Evolutionary conservation across 2,329 filamentous ascomycete genomes (phyloP).

Genomic region (Clonostachys byssicola): DNA sequence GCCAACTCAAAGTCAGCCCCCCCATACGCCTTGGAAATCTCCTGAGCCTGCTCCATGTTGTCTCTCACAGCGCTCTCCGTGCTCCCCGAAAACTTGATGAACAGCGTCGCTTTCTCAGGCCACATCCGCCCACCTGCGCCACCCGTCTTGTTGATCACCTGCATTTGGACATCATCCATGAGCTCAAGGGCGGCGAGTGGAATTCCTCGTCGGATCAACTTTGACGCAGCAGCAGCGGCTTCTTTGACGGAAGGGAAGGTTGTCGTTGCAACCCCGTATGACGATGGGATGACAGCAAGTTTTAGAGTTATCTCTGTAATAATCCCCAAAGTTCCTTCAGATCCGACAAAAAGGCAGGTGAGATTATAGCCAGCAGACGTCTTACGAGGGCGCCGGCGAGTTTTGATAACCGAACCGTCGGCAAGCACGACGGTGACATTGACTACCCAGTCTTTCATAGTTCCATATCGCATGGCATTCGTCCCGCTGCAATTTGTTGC

Average conservation of each 20-base stretch:
- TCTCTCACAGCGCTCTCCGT: conserved; percentile 32
- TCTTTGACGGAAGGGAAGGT: conserved; percentile 41
- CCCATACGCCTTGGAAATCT: conserved; percentile 46
- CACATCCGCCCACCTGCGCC: conserved; percentile 50
- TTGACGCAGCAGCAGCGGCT: conserved; percentile 67
- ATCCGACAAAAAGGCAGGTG: conserved; percentile 73
- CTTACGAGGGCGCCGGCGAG: conserved; percentile 70
- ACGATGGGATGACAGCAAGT: conserved; percentile 66
- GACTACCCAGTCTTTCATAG: conserved; percentile 85
- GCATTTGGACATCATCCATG: conserved; percentile 75
- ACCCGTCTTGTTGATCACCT: conserved; percentile 46
- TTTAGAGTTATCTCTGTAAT: conserved; percentile 77
- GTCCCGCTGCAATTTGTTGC: conserved; percentile 64
- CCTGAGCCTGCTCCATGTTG: conserved; percentile 28
- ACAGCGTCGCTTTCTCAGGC: conserved; percentile 62
- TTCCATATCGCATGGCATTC: conserved; percentile 80
- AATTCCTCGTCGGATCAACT: conserved; percentile 67
- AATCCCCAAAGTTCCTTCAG: conserved; percentile 77
- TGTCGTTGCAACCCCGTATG: conserved; percentile 64
- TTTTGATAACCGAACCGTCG: conserved; percentile 77
- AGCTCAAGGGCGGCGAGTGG: conserved; percentile 77
- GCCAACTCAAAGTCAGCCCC: conserved; percentile 34
- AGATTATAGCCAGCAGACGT: conserved; percentile 77
- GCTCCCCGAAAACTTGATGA: conserved; percentile 65
- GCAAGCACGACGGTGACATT: conserved; percentile 77